These are phyloP conservation scores for Byssochlamys sp. DNA, from an alignment of 2,329 filamentous ascomycete species.

Conservation along the genomic window DNA sequence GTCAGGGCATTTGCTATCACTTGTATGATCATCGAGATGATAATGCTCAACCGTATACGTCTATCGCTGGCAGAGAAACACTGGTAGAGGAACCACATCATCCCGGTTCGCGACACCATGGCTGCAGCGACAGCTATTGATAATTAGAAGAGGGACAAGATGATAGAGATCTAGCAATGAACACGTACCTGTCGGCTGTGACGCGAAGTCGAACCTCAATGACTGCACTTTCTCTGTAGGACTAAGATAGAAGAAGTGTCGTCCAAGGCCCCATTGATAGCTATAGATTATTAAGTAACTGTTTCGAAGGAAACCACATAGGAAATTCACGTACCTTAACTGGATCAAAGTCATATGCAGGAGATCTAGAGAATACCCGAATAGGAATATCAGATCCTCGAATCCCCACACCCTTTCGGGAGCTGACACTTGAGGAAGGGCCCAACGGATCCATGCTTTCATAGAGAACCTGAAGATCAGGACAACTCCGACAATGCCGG, in stretches of 20 bases:
- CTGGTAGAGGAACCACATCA: conserved; percentile 28
- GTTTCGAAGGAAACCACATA: neutral
- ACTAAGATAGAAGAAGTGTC: conserved; percentile 23
- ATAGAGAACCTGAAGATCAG: conserved; percentile 11
- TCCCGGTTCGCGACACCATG: conserved; percentile 27
- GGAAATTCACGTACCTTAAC: conserved; percentile 14
- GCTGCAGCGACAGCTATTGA: conserved; percentile 21
- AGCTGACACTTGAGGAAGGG: conserved; percentile 21
- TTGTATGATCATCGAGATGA: conserved; percentile 23
- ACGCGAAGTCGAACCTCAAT: conserved; percentile 20
- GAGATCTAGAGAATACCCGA: conserved; percentile 22
- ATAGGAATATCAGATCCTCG: conserved; percentile 23
- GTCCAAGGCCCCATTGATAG: conserved; percentile 21
- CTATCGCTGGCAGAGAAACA: conserved; percentile 24
- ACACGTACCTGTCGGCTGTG: conserved; percentile 13
- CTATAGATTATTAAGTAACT: conserved; percentile 8
- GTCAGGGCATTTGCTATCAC: conserved; percentile 24
- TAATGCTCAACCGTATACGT: conserved; percentile 20
- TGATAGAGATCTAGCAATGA: neutral
- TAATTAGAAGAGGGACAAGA: conserved; percentile 8
- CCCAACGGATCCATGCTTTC: conserved; percentile 24
- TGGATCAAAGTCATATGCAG: conserved; percentile 24
- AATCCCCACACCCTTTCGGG: conserved; percentile 25
- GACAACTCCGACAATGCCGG: conserved; percentile 10
- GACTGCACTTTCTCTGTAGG: conserved; percentile 14